phyloP scores from a whole-genome alignment of 2,329 filamentous ascomycete genomes.

The Pseudonectria buxi region DNA sequence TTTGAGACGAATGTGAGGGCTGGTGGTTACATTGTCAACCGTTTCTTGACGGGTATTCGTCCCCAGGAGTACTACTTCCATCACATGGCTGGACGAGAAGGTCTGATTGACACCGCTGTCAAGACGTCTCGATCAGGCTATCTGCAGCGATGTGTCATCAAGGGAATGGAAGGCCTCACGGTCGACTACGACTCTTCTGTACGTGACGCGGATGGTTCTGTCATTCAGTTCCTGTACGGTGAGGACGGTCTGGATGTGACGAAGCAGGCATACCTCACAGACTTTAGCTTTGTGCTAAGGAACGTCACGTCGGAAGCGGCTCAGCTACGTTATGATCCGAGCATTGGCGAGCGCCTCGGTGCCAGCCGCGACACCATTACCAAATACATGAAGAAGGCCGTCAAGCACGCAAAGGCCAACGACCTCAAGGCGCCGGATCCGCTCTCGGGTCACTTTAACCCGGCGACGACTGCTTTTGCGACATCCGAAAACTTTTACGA shows the following conservation, averaged over 20 bases:
- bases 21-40: constrained; percentile 87
- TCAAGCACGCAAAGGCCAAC: constrained; percentile 61
- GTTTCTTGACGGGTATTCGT: constrained; percentile 95
- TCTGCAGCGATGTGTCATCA: constrained; percentile 92
- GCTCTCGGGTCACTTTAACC: constrained; percentile 64
- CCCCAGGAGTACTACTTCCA: constrained; percentile 99
- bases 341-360: constrained; percentile 39
- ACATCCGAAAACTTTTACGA: constrained; percentile 83
- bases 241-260: constrained; percentile 93
- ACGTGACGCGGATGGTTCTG: constrained; percentile 83
- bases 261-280: constrained; percentile 83
- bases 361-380: constrained; percentile 54
- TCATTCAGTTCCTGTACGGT: constrained; percentile 93
- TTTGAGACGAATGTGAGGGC: constrained; percentile 86
- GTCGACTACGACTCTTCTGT: constrained; percentile 94
- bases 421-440: constrained; percentile 63
- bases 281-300: constrained; percentile 84
- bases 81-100: constrained; percentile 98
- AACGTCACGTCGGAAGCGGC: constrained; percentile 78
- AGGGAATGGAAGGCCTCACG: constrained; percentile 92
- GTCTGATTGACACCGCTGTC: constrained; percentile 96
- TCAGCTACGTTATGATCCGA: constrained; percentile 60
- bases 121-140: constrained; percentile 98
- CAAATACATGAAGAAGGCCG: constrained; percentile 73
- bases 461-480: constrained; percentile 72